A percentile compares a stretch with the other conserved stretches of the same genome.
phyloP scores from a whole-genome alignment of 2,329 filamentous ascomycete species.

The Ambrosiella cleistominuta region DNA sequence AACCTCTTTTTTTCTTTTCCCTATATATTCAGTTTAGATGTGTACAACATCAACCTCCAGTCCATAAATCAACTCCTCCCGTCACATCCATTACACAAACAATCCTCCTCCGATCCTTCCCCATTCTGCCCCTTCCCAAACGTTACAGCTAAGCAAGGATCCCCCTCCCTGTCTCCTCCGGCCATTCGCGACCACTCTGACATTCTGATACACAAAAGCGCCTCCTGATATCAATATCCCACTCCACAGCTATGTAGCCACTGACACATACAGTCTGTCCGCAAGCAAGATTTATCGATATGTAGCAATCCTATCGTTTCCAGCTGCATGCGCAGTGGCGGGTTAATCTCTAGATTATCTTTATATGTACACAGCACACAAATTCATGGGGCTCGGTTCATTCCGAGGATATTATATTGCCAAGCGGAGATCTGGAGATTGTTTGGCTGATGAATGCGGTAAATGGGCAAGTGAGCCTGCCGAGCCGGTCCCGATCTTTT shows the following conservation, averaged over 20 bases:
- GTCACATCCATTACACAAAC: not conserved
- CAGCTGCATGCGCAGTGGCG: no score
- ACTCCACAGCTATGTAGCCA: not conserved
- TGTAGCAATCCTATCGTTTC: no score
- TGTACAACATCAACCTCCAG: not conserved
- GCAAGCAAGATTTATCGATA: no score
- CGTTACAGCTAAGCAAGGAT: not conserved
- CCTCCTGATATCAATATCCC: not conserved
- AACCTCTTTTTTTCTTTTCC: not conserved
- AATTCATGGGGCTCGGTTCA: no score
- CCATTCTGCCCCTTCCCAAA: not conserved
- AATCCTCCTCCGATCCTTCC: not conserved
- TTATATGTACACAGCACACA: no score
- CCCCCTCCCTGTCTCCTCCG: not conserved
- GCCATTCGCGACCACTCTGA: not conserved
- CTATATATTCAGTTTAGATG: not conserved
- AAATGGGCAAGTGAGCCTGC: no score
- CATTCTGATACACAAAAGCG: not conserved
- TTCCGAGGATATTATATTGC: no score
- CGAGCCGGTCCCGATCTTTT: no score
- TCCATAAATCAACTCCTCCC: not conserved
- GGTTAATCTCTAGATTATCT: no score
- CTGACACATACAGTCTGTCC: no score
- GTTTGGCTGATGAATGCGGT: no score
- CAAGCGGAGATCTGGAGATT: no score